These are phyloP conservation scores for Cercospora nicotianae DNA, from an alignment of 2,329 filamentous ascomycete species.

Conservation along the genomic window DNA sequence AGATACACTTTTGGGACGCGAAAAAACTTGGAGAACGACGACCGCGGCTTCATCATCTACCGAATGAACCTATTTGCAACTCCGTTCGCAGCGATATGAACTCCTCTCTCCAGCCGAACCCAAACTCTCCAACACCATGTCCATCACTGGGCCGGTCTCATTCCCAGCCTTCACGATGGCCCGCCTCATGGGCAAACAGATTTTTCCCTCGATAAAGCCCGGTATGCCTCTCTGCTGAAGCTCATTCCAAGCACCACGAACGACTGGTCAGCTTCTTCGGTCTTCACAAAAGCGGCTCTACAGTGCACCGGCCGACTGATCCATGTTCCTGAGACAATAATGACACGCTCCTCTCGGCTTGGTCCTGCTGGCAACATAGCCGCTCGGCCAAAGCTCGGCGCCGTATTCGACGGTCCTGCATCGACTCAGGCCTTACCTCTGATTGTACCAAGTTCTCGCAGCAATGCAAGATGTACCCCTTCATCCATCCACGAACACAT, in stretches of 20 bases:
- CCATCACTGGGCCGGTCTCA: neutral
- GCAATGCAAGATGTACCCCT: neutral
- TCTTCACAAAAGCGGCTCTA: neutral
- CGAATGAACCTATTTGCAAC: neutral
- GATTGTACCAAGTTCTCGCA: neutral
- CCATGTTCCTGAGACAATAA: neutral
- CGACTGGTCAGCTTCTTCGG: neutral
- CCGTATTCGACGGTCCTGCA: neutral
- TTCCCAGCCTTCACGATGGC: neutral
- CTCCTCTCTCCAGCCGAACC: neutral
- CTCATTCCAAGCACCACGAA: neutral
- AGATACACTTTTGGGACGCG: too few relatives aligned
- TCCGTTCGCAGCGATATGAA: neutral
- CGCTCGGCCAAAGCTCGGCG: neutral
- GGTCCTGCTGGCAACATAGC: neutral
- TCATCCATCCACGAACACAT: constrained; percentile 18
- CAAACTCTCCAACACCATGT: neutral
- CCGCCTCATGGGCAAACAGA: neutral
- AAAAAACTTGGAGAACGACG: neutral
- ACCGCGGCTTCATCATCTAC: neutral
- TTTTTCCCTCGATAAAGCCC: neutral
- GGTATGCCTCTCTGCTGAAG: neutral
- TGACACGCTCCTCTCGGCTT: neutral
- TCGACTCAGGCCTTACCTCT: neutral
- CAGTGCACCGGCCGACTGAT: neutral